Evolutionary conservation across 2,329 filamentous ascomycete species (phyloP), one percentile per base, ranked within the genome.

Genomic region (Penicillium thymicola): DNA sequence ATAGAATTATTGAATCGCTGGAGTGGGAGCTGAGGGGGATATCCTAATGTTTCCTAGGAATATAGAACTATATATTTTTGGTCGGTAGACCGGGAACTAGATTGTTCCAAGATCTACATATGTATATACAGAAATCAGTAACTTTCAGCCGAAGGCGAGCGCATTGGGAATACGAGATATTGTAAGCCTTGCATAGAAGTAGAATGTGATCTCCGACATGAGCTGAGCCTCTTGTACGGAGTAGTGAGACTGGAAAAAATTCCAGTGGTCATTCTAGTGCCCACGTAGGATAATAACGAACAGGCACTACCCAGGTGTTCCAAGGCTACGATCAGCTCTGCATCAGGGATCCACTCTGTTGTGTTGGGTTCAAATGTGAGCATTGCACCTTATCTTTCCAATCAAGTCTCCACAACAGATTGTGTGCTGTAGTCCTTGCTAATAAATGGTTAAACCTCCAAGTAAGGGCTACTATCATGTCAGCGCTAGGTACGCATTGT

Each of bases 111-210:
- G 25, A 45, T 52, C 50, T 38, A 47, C 14, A 4, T 34, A 8
- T 16, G 30, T 32, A 16, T 40, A 18, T 46, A 32, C 27, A 34
- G 27, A 41, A 34, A 25, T 14, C 27, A 30, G 27, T n/a, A 41
- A 13, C 8, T 9, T 38, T 27, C 27, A 25, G 42, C 34, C 27
- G 18, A 53, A 27, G 13, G 2, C 7, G 13, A 53, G 27, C 11
- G 37, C 43, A 54, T 54, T 28, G 30, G 43, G 37, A 37, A 57
- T 57, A 54, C 54, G 54, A 54, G 54, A 57, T 38, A 38, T 18
- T 18, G 7, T 16, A 34, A 28, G 8, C 50, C 50, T 57, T 54
- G 49, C 42, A 43, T 8, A 47, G 34, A 36, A 44, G 36, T 30
- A 47, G n/a, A 30, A 48, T 57, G 30, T 38, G 43, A 54, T 44